These are phyloP conservation scores for Nemania abortiva DNA, from an alignment of 2,329 filamentous ascomycete species.

Conservation along the genomic window DNA sequence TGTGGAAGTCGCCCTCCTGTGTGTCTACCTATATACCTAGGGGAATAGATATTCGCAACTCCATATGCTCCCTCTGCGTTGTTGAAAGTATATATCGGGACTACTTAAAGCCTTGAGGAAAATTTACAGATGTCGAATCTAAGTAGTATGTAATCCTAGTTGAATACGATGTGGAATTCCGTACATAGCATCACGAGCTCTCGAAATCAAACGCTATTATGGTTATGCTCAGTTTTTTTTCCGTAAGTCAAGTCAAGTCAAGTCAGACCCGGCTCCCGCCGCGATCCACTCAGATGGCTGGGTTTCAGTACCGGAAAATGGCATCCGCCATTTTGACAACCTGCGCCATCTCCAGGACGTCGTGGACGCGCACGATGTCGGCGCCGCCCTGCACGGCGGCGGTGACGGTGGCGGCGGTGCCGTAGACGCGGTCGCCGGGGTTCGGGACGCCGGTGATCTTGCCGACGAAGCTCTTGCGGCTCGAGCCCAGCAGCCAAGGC, in stretches of 20 bases:
- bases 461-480: conserved; percentile 91
- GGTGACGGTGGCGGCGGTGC: conserved; percentile 88
- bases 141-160: not conserved
- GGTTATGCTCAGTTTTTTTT: not conserved
- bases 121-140: not conserved
- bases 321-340: conserved; percentile 91
- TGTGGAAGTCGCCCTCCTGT: conserved; percentile 2
- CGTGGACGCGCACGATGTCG: conserved; percentile 92
- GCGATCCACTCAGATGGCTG: too few relatives aligned
- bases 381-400: conserved; percentile 88
- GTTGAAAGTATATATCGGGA: conserved; percentile 9
- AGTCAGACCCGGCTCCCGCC: too few relatives aligned
- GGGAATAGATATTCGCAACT: not conserved
- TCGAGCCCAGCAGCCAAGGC: conserved; percentile 91
- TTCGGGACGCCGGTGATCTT: conserved; percentile 80
- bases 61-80: conserved; percentile 13
- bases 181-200: not conserved
- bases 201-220: not conserved
- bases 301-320: conserved; percentile 74
- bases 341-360: conserved; percentile 86
- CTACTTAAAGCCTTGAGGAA: too few relatives aligned
- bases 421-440: conserved; percentile 79
- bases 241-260: too few relatives aligned
- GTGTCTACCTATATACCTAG: not conserved
- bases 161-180: too few relatives aligned